phyloP scores from a whole-genome alignment of 352 stramenopile species.

The Phytophthora sansomeana region DNA sequence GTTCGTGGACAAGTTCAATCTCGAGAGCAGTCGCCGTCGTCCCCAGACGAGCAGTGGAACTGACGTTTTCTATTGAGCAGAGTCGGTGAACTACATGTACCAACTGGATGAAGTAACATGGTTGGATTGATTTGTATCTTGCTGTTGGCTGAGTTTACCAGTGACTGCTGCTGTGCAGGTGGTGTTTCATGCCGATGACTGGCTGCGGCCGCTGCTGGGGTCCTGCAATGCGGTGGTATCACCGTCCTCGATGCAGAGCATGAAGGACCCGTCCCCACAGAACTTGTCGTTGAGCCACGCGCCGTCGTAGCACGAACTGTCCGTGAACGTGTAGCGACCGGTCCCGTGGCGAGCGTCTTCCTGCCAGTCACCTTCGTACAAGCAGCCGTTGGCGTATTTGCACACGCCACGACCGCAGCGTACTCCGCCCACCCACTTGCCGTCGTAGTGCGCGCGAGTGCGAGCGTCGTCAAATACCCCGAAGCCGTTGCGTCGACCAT shows the following conservation, averaged over 20 bases:
- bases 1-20: conserved; percentile 90
- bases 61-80: conserved; percentile 40
- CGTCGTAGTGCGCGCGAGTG: conserved; percentile 73
- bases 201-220: not conserved
- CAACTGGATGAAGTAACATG: not conserved
- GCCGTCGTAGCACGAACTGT: conserved; percentile 85
- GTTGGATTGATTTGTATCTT: conserved; percentile 1
- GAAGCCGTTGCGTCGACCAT: conserved; percentile 86
- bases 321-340: conserved; percentile 76
- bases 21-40: conserved; percentile 65
- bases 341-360: conserved; percentile 83
- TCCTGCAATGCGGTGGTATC: conserved; percentile 5
- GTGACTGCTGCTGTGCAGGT: not conserved
- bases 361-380: conserved; percentile 87
- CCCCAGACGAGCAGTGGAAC: conserved; percentile 49
- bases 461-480: conserved; percentile 65
- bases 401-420: conserved; percentile 70
- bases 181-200: not conserved
- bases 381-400: conserved; percentile 65
- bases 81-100: not conserved
- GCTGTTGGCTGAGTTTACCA: not conserved
- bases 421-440: conserved; percentile 86
- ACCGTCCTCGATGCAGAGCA: conserved; percentile 52
- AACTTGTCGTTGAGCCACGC: conserved; percentile 84
- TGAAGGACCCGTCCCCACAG: conserved; percentile 71